Evolutionary conservation across 1,284 basidiomycete species (phyloP).

Genomic region (Pyrrhoderma noxium): DNA sequence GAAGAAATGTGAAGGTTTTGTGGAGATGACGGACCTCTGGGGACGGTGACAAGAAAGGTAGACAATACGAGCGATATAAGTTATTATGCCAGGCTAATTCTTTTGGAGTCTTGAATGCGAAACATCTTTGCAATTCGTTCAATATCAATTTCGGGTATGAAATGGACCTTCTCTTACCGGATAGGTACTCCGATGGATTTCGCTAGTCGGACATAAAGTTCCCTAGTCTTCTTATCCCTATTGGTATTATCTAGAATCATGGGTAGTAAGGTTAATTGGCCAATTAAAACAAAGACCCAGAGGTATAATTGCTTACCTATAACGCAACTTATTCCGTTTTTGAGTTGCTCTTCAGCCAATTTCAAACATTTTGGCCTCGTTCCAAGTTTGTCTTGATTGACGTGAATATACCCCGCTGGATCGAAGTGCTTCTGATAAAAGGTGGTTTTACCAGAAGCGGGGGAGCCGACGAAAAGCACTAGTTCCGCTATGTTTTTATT

Average conservation of each 20-base stretch:
- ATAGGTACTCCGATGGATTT: conserved; percentile 46
- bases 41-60: conserved; percentile 6
- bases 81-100: conserved; percentile 90
- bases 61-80: conserved; percentile 63
- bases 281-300: neutral
- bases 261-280: conserved; percentile 1
- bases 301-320: conserved; percentile 57
- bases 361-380: conserved; percentile 71
- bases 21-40: neutral
- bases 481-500: conserved; percentile 38
- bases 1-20: conserved; percentile 10
- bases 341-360: conserved; percentile 50
- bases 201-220: conserved; percentile 62
- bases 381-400: conserved; percentile 82
- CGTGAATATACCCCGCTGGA: conserved; percentile 64
- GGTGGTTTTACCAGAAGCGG: conserved; percentile 81
- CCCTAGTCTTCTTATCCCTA: conserved; percentile 60
- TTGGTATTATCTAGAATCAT: conserved; percentile 74
- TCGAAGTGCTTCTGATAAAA: conserved; percentile 71
- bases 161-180: no score
- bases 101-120: conserved; percentile 62
- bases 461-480: conserved; percentile 84
- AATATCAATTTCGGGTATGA: no score
- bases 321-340: conserved; percentile 59
- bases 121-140: conserved; percentile 41